phyloP scores from a whole-genome alignment of 2,329 filamentous ascomycete genomes.

The Trichoderma sp. region DNA sequence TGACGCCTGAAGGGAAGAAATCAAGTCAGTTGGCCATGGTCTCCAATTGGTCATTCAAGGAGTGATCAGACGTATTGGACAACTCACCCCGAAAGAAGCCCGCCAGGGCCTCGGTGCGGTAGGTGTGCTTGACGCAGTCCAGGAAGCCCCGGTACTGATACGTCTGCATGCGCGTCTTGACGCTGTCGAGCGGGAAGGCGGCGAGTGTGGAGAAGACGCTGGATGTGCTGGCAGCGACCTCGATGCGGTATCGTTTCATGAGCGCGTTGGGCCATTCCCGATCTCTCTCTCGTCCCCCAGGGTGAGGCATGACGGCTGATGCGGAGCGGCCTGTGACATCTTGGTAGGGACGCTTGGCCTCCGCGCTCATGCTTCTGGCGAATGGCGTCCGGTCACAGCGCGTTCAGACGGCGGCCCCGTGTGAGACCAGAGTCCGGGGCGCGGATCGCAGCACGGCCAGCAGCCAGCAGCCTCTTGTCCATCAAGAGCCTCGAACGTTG shows the following conservation, averaged over 20 bases:
- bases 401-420: conserved; percentile 37
- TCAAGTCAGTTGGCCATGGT: background rate
- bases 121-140: conserved; percentile 75
- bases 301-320: conserved; percentile 38
- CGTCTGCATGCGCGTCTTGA: conserved; percentile 88
- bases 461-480: conserved; percentile 44
- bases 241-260: conserved; percentile 76
- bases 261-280: conserved; percentile 46
- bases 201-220: conserved; percentile 77
- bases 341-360: conserved; percentile 44
- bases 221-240: conserved; percentile 75
- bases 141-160: conserved; percentile 76
- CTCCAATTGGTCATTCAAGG: background rate
- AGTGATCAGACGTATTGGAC: background rate
- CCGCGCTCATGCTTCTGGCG: conserved; percentile 44
- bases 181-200: conserved; percentile 85
- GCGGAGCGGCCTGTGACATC: conserved; percentile 43
- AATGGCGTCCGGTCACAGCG: conserved; percentile 36
- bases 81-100: conserved; percentile 78
- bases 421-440: conserved; percentile 38
- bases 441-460: conserved; percentile 40
- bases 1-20: conserved; percentile 58
- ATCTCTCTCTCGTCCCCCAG: conserved; percentile 33
- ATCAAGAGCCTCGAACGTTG: conserved; percentile 39
- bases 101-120: conserved; percentile 68